Evolutionary conservation across 805 yeast genomes (phyloP).

Genomic region (Lipomyces oligophaga): DNA sequence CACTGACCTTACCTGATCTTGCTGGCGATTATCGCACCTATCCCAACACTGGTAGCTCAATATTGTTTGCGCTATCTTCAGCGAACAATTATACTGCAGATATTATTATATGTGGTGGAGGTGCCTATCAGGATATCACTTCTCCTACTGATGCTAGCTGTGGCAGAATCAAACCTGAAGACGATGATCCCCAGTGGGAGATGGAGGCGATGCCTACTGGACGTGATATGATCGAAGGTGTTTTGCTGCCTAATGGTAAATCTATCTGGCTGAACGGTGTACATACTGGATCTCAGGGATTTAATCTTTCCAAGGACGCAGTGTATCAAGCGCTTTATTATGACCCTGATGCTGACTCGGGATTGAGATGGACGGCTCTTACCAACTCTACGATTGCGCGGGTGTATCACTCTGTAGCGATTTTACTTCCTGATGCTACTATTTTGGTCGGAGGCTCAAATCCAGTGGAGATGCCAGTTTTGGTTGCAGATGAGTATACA

Average conservation of each 20-base stretch:
- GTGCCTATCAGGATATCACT: slow-evolving; percentile 25
- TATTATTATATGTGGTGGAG: slow-evolving; percentile 25
- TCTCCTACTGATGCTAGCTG: slow-evolving; percentile 27
- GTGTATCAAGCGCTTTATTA: slow-evolving; percentile 19
- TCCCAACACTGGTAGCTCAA: slow-evolving; percentile 26
- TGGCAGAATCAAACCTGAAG: slow-evolving; percentile 23
- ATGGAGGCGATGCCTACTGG: slow-evolving; percentile 23
- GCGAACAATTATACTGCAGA: slow-evolving; percentile 17
- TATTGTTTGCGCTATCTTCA: slow-evolving; percentile 13
- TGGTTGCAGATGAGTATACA: slow-evolving; percentile 17
- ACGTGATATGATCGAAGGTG: slow-evolving; percentile 24
- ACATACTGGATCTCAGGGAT: slow-evolving; percentile 22
- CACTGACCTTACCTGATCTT: slow-evolving; percentile 15
- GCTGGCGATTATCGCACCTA: slow-evolving; percentile 25
- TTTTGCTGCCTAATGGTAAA: slow-evolving; percentile 23
- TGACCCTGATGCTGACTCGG: slow-evolving; percentile 7
- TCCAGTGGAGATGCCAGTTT: slow-evolving; percentile 25
- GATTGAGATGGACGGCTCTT: slow-evolving; percentile 13
- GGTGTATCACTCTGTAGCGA: slow-evolving; percentile 21
- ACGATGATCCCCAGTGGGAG: slow-evolving; percentile 19
- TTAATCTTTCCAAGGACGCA: slow-evolving; percentile 20
- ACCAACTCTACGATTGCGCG: slow-evolving; percentile 25
- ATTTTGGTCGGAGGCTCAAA: slow-evolving; percentile 24
- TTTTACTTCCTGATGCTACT: slow-evolving; percentile 23
- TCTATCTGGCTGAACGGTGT: slow-evolving; percentile 23